Evolutionary conservation across 2,329 filamentous ascomycete species (phyloP).

Genomic region (Sporothrix mexicana): DNA sequence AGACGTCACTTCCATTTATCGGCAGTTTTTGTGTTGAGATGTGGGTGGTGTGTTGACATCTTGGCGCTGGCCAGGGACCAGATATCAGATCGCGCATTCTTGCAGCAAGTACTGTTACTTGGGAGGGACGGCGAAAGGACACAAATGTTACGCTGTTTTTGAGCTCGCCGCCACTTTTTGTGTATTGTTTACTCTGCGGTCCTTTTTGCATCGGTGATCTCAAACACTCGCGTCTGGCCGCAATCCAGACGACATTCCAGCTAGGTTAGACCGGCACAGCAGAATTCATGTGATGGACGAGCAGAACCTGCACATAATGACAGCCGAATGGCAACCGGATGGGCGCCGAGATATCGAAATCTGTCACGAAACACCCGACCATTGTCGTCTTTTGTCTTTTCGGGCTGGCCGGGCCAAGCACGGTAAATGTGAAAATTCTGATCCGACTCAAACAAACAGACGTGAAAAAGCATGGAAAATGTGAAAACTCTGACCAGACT

Average conservation of each 20-base stretch:
- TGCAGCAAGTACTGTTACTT: background rate
- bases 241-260: background rate
- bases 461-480: no score
- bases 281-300: no score
- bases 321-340: no score
- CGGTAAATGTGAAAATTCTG: no score
- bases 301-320: no score
- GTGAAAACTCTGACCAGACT: background rate
- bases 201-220: background rate
- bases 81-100: constrained; percentile 9
- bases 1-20: background rate
- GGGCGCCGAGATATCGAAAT: no score
- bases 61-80: background rate
- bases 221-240: constrained; percentile 12
- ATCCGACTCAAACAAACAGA: no score
- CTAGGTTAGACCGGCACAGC: background rate
- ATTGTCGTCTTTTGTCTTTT: no score
- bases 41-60: constrained; percentile 3
- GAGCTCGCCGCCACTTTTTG: background rate
- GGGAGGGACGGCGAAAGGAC: no score
- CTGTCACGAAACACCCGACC: no score
- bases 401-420: no score
- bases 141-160: background rate
- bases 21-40: background rate
- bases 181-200: constrained; percentile 14